A percentile compares a stretch with the other conserved stretches of the same genome.
Evolutionary conservation across 805 yeast species (phyloP).

Genomic region (Saccharomycopsis guyanensis): DNA sequence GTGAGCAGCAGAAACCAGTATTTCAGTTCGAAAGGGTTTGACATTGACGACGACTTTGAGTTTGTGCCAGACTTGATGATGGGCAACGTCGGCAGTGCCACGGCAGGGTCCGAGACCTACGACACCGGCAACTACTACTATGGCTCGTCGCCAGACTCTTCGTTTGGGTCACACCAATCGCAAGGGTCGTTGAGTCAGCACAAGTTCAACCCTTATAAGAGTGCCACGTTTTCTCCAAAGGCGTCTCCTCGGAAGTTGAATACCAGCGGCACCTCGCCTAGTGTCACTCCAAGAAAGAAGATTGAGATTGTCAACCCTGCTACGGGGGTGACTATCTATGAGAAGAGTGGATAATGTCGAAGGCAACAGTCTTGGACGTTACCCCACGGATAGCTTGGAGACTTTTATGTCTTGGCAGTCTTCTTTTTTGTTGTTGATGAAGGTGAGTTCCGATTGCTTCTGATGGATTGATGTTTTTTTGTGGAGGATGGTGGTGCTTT

Average conservation of each 20-base stretch:
- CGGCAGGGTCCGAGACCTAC: not conserved
- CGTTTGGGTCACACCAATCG: slow-evolving; percentile 7
- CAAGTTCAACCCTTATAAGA: slow-evolving; percentile 20
- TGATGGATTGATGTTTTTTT: too few species aligned
- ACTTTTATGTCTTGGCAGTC: not conserved
- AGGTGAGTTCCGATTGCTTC: too few species aligned
- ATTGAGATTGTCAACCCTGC: slow-evolving; percentile 19
- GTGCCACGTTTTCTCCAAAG: slow-evolving; percentile 20
- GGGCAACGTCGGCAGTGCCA: not conserved
- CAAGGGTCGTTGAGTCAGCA: not conserved
- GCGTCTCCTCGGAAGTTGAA: slow-evolving; percentile 15
- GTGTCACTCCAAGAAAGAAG: slow-evolving; percentile 9
- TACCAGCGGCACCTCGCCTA: not conserved
- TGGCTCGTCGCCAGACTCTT: slow-evolving; percentile 3
- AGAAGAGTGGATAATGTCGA: not conserved
- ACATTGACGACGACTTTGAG: slow-evolving; percentile 20
- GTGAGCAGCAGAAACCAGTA: slow-evolving; percentile 13
- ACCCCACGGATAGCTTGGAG: not conserved
- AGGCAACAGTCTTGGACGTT: too few species aligned
- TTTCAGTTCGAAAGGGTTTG: slow-evolving; percentile 20
- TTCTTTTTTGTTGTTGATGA: too few species aligned
- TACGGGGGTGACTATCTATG: slow-evolving; percentile 9
- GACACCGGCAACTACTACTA: slow-evolving; percentile 11
- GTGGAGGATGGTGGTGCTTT: too few species aligned
- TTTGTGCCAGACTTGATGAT: slow-evolving; percentile 18